These are phyloP conservation scores for Austroboletus niveus DNA, from an alignment of 1,284 basidiomycete species.

Conservation along the genomic window DNA sequence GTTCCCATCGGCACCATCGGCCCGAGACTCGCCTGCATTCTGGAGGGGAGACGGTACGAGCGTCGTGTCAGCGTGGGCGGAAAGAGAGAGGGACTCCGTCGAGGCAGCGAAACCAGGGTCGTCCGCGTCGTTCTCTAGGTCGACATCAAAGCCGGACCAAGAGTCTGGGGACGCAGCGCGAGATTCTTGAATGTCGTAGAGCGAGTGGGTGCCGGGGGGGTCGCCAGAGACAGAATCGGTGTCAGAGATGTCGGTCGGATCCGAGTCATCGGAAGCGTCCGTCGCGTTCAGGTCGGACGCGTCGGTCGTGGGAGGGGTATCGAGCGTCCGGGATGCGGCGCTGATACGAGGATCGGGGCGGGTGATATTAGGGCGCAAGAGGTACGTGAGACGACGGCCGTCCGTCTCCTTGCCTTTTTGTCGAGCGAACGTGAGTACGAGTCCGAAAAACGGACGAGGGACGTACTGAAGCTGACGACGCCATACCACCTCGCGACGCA, in stretches of 20 bases:
- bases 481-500: constrained; percentile 77
- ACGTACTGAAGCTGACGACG: constrained; percentile 75
- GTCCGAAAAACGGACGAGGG: no score
- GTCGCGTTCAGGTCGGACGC: constrained; percentile 42
- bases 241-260: constrained; percentile 18
- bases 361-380: constrained; percentile 71
- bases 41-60: constrained; percentile 5
- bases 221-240: constrained; percentile 17
- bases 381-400: constrained; percentile 66
- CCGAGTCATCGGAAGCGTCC: constrained; percentile 28
- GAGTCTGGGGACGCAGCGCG: constrained; percentile 23
- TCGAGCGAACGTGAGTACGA: neutral
- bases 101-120: constrained; percentile 33
- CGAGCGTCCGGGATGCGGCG: constrained; percentile 33
- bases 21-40: neutral
- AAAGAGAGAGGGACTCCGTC: constrained; percentile 32
- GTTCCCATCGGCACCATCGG: neutral
- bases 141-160: constrained; percentile 18
- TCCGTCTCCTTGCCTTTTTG: constrained; percentile 63
- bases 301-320: constrained; percentile 74
- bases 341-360: constrained; percentile 44
- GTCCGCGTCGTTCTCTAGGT: constrained; percentile 13
- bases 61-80: constrained; percentile 7
- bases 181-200: constrained; percentile 30
- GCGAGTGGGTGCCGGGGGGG: constrained; percentile 10